Conservation (phyloP, 129 eudicot species). For the Tagetes patula region DNA sequence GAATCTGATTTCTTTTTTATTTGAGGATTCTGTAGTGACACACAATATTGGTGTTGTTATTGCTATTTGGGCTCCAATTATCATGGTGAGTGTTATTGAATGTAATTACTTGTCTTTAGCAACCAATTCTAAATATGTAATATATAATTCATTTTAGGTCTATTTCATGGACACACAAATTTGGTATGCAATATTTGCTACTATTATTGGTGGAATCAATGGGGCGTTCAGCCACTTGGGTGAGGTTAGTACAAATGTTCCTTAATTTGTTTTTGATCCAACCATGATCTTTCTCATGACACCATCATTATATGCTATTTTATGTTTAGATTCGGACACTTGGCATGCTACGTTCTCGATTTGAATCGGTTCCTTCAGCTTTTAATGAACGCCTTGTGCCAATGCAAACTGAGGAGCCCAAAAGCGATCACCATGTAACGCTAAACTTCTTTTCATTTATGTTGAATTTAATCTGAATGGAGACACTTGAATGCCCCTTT, state of each 20-base stretch:
- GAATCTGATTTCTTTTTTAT: slow-evolving; percentile 13
- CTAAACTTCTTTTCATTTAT: slow-evolving; percentile 8
- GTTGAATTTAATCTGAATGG: not conserved
- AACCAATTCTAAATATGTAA: slow-evolving; percentile 9
- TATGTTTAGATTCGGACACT: slow-evolving; percentile 81
- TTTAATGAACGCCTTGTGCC: slow-evolving; percentile 88
- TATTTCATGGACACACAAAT: slow-evolving; percentile 98
- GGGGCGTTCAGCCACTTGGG: slow-evolving; percentile 99
- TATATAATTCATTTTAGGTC: slow-evolving; percentile 48
- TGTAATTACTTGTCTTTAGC: slow-evolving; percentile 3
- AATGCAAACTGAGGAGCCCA: slow-evolving; percentile 38
- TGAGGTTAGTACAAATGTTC: slow-evolving; percentile 66
- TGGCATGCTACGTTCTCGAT: slow-evolving; percentile 97
- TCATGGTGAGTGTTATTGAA: slow-evolving; percentile 67
- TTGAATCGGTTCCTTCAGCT: slow-evolving; percentile 90
- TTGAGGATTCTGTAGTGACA: slow-evolving; percentile 56
- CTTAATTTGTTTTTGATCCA: slow-evolving; percentile 16
- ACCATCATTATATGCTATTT: slow-evolving; percentile 17
- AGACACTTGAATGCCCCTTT: not conserved
- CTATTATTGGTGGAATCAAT: slow-evolving; percentile 85
- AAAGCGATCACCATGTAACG: slow-evolving; percentile 44
- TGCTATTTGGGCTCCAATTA: slow-evolving; percentile 91
- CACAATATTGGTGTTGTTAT: slow-evolving; percentile 79
- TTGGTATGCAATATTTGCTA: slow-evolving; percentile 93
- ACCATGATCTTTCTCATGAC: slow-evolving; percentile 10